These are phyloP conservation scores for Aspergillus saccharolyticus DNA, from an alignment of 495 filamentous ascomycete species.

Conservation along the genomic window DNA sequence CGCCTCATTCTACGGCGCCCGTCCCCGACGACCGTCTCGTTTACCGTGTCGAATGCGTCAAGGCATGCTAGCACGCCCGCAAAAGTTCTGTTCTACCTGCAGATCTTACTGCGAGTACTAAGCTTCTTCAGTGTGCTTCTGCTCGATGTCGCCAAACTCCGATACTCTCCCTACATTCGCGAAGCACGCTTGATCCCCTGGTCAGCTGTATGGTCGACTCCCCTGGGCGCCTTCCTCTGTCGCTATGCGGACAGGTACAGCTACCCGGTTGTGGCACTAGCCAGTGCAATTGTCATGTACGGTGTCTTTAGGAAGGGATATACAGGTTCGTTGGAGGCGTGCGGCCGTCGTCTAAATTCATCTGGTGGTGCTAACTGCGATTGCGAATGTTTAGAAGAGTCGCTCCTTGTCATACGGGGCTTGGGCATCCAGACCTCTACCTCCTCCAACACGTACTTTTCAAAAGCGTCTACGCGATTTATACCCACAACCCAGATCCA, in stretches of 20 bases:
- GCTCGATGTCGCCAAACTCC: constrained; percentile 36
- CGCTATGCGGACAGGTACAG: constrained; percentile 34
- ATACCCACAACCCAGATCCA: constrained; percentile 89
- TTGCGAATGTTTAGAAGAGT: constrained; percentile 57
- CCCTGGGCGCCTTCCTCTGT: constrained; percentile 25
- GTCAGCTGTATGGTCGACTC: constrained; percentile 32
- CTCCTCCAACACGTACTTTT: constrained; percentile 57
- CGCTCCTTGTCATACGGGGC: constrained; percentile 79
- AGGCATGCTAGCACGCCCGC: constrained; percentile 51
- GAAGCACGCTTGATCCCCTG: constrained; percentile 23
- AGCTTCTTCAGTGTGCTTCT: constrained; percentile 38
- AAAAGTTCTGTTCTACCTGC: constrained; percentile 46
- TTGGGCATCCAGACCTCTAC: constrained; percentile 88
- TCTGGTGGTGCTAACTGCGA: constrained; percentile 18
- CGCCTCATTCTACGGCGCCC: constrained; percentile 65
- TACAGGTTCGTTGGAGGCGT: constrained; percentile 34
- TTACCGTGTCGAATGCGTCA: constrained; percentile 72
- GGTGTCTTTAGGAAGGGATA: constrained; percentile 46
- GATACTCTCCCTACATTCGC: constrained; percentile 21
- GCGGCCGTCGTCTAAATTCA: background rate
- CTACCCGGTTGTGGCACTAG: constrained; percentile 24
- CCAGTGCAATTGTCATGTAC: constrained; percentile 35
- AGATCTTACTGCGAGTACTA: constrained; percentile 47
- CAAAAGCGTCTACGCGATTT: constrained; percentile 69
- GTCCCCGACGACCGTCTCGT: constrained; percentile 80